These are phyloP conservation scores for Fomitopsis schrenkii DNA, from an alignment of 1,284 basidiomycete species.

Conservation along the genomic window DNA sequence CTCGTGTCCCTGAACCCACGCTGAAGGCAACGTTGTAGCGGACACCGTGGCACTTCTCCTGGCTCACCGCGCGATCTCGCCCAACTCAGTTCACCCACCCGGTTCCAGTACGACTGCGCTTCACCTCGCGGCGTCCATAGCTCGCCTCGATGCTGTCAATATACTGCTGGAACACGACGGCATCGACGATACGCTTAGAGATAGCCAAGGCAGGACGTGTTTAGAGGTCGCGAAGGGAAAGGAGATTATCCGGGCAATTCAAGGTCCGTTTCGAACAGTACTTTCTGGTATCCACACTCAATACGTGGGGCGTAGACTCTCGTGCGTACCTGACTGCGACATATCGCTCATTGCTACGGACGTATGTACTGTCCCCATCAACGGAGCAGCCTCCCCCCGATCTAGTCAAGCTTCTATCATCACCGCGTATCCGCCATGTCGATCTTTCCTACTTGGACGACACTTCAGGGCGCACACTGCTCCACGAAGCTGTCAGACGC, in stretches of 20 bases:
- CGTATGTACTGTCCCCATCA: conserved; percentile 65
- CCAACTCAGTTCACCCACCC: conserved; percentile 67
- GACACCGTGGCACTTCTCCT: conserved; percentile 69
- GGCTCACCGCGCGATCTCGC: conserved; percentile 72
- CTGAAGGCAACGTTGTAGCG: conserved; percentile 30
- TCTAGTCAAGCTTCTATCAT: conserved; percentile 55
- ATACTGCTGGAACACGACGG: conserved; percentile 73
- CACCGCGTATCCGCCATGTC: conserved; percentile 55
- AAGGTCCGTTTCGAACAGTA: conserved; percentile 47
- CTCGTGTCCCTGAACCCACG: not conserved
- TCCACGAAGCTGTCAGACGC: conserved; percentile 86
- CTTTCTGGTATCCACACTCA: not conserved
- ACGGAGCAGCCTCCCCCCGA: conserved; percentile 42
- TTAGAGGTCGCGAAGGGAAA: conserved; percentile 75
- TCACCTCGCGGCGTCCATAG: conserved; percentile 83
- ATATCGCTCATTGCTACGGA: conserved; percentile 70
- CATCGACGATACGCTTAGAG: conserved; percentile 79
- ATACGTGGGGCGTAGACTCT: conserved; percentile 52
- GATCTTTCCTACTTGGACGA: conserved; percentile 76
- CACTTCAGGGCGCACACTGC: conserved; percentile 71
- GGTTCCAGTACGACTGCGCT: conserved; percentile 78
- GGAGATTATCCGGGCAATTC: conserved; percentile 69
- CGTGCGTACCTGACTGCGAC: conserved; percentile 75
- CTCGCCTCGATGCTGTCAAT: conserved; percentile 74
- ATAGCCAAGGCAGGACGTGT: conserved; percentile 68